Conservation (phyloP, 805 yeast species). For the Candida germanica region DNA sequence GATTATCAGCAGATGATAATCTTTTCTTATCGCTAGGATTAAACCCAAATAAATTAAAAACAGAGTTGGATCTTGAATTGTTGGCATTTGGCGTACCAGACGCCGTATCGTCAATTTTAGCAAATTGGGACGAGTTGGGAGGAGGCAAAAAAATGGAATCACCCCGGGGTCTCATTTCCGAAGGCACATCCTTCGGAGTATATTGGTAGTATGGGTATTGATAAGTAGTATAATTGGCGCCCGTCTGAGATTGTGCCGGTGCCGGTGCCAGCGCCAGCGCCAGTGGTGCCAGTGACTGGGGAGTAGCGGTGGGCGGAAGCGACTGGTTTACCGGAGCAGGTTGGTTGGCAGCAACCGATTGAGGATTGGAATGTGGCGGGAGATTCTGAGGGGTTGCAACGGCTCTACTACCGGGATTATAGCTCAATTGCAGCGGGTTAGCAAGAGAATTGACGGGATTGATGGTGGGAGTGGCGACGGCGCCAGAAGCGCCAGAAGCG, state of each 20-base stretch:
- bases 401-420: background rate
- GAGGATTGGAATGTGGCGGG: too few species aligned
- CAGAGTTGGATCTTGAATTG: conserved; percentile 34
- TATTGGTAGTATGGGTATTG: conserved; percentile 2
- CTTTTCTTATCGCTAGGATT: conserved; percentile 29
- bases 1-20: conserved; percentile 16
- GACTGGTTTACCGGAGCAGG: too few species aligned
- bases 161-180: conserved; percentile 28
- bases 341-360: conserved; percentile 1
- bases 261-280: too few species aligned
- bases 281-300: too few species aligned
- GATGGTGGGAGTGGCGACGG: too few species aligned
- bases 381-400: background rate
- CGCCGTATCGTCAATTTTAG: conserved; percentile 9
- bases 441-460: too few species aligned
- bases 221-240: conserved; percentile 8
- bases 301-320: too few species aligned
- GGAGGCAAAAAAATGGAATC: conserved; percentile 40
- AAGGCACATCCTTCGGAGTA: background rate
- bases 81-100: conserved; percentile 2
- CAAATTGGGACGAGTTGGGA: conserved; percentile 15
- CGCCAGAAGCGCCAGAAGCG: too few species aligned
- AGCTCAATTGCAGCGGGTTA: too few species aligned
- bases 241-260: too few species aligned
- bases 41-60: conserved; percentile 25